phyloP scores from a whole-genome alignment of 371 early-diverging fungal genomes.

The Cokeromyces recurvatus region DNA sequence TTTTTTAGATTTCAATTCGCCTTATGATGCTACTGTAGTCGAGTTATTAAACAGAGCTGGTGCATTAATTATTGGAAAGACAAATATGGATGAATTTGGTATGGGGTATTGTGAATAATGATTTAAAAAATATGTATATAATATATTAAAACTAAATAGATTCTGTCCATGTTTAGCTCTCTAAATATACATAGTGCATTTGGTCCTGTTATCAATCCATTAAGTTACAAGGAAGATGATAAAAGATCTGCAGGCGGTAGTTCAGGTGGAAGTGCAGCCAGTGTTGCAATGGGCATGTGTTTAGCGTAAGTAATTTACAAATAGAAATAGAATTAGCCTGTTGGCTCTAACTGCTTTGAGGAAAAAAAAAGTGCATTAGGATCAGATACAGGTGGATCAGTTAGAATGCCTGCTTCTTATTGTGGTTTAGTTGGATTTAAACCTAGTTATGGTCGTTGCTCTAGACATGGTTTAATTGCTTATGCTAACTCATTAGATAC shows the following conservation, averaged over 20 bases:
- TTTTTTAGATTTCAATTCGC: conserved; percentile 65
- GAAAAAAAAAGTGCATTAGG: conserved; percentile 85
- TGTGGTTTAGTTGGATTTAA: conserved; percentile 94
- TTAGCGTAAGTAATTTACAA: conserved; percentile 68
- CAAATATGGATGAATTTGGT: conserved; percentile 98
- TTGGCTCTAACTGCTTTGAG: too few relatives aligned
- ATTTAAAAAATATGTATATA: too few relatives aligned
- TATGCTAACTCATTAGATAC: conserved; percentile 91
- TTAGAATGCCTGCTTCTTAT: conserved; percentile 90
- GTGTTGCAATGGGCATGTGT: conserved; percentile 79
- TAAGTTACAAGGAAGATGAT: conserved; percentile 7
- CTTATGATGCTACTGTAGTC: conserved; percentile 78
- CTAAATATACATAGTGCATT: conserved; percentile 47
- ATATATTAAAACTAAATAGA: too few relatives aligned
- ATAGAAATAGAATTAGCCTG: too few relatives aligned
- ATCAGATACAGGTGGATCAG: conserved; percentile 95
- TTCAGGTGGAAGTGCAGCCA: conserved; percentile 92
- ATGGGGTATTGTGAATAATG: too few relatives aligned
- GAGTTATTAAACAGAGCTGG: conserved; percentile 59
- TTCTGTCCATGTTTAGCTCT: conserved; percentile 31
- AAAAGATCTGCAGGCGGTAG: conserved; percentile 81
- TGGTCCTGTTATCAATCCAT: conserved; percentile 54
- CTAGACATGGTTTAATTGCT: conserved; percentile 82
- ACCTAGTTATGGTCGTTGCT: conserved; percentile 85
- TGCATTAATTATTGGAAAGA: conserved; percentile 74